phyloP scores from a whole-genome alignment of 2,329 filamentous ascomycete genomes.

The Aspergillus amoenus region DNA sequence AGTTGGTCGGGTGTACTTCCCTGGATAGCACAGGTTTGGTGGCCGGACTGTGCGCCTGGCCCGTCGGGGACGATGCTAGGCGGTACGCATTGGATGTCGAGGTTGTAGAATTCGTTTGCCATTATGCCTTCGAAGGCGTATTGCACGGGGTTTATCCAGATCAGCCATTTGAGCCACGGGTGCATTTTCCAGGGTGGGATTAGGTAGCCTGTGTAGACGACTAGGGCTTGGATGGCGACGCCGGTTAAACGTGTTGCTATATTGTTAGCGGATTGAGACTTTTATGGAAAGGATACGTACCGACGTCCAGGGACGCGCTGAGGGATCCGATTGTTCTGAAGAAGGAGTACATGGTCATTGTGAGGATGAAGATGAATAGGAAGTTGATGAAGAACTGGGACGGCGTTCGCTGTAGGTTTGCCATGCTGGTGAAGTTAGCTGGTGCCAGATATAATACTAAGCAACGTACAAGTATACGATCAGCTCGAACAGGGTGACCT shows the following conservation, averaged over 20 bases:
- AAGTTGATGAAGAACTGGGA: slow-evolving; percentile 64
- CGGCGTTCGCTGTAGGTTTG: slow-evolving; percentile 54
- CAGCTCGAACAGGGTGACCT: slow-evolving; percentile 59
- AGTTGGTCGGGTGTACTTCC: slow-evolving; percentile 56
- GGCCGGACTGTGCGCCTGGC: slow-evolving; percentile 45
- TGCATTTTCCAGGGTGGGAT: slow-evolving; percentile 63
- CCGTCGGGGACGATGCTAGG: slow-evolving; percentile 58
- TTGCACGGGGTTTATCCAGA: slow-evolving; percentile 66
- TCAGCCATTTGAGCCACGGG: slow-evolving; percentile 63
- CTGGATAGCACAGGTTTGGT: slow-evolving; percentile 61
- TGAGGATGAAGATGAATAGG: slow-evolving; percentile 54
- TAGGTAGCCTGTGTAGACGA: slow-evolving; percentile 66
- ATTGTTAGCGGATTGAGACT: neutral
- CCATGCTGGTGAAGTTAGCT: slow-evolving; percentile 44
- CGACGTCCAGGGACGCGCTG: slow-evolving; percentile 51
- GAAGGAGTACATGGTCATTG: slow-evolving; percentile 57
- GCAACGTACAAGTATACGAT: slow-evolving; percentile 57
- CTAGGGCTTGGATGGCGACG: slow-evolving; percentile 49
- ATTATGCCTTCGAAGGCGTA: slow-evolving; percentile 70
- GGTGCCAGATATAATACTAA: neutral
- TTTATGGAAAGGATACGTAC: slow-evolving; percentile 22
- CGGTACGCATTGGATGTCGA: slow-evolving; percentile 55
- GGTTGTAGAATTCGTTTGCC: slow-evolving; percentile 67
- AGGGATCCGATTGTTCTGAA: slow-evolving; percentile 52
- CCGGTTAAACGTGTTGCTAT: slow-evolving; percentile 50